Conservation (phyloP, 257 asterid genomes). For the Nyctanthes arbortristis region DNA sequence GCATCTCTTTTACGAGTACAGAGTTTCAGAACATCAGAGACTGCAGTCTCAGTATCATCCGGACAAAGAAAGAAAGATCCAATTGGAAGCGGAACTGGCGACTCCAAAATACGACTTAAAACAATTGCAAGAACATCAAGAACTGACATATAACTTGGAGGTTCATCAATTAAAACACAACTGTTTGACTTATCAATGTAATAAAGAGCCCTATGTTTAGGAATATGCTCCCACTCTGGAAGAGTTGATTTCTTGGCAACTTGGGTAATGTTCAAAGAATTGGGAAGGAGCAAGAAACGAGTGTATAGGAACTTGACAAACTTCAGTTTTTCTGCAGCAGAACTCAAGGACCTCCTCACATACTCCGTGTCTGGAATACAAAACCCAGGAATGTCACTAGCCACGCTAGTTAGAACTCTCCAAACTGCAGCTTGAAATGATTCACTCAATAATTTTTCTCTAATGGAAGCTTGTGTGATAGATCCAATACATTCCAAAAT, state of each 20-base stretch:
- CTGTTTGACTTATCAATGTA: slow-evolving; percentile 62
- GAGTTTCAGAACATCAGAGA: slow-evolving; percentile 67
- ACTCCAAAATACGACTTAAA: slow-evolving; percentile 71
- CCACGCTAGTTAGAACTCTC: slow-evolving; percentile 48
- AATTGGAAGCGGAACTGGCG: slow-evolving; percentile 71
- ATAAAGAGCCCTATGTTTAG: slow-evolving; percentile 65
- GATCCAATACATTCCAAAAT: slow-evolving; percentile 63
- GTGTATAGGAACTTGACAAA: slow-evolving; percentile 72
- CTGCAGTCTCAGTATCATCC: slow-evolving; percentile 55
- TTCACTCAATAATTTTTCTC: slow-evolving; percentile 54
- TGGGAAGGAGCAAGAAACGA: slow-evolving; percentile 71
- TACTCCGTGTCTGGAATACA: slow-evolving; percentile 46
- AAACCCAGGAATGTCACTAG: slow-evolving; percentile 47
- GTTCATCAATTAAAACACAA: slow-evolving; percentile 70
- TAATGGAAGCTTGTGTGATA: slow-evolving; percentile 55
- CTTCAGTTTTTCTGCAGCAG: slow-evolving; percentile 63
- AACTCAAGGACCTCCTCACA: slow-evolving; percentile 48
- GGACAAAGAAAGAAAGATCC: slow-evolving; percentile 84
- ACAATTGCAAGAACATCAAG: slow-evolving; percentile 70
- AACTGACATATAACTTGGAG: slow-evolving; percentile 68
- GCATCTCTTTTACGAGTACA: slow-evolving; percentile 49
- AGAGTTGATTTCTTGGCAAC: slow-evolving; percentile 51
- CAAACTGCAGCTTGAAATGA: slow-evolving; percentile 85
- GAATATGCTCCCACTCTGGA: slow-evolving; percentile 75
- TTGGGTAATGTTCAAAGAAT: slow-evolving; percentile 62